Evolutionary conservation across 2,329 filamentous ascomycete genomes (phyloP), one percentile per base, ranked within the genome.

Genomic region (Pyrenophora seminiperda): DNA sequence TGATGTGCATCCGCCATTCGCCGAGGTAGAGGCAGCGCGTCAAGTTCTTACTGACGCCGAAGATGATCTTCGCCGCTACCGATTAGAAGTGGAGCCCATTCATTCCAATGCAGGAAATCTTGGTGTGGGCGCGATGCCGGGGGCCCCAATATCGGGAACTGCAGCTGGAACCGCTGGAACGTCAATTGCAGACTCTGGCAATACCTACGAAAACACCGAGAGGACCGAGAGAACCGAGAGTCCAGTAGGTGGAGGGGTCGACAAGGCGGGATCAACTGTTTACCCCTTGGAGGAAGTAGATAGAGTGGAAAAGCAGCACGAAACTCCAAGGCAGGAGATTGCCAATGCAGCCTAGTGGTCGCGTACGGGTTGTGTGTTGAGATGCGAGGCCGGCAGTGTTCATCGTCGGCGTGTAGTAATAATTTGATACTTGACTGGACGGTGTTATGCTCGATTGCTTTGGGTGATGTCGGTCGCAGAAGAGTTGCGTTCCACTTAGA

Each of bases 21-120:
- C 83, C 29, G 77, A 86, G 50, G 78, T 76, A 7, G 77, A 82
- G 10, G 84, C 88, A 58, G 91, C 90, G 2, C 86, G 91, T 44
- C 89, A 95, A 71, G 84, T 97, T 37, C 83, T 99, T 19, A 94
- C 95, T 66, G 92, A 97, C 56, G 92, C 91, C 33, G 94, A 99
- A 74, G 87, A 90, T 45, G 90, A 96, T 62, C 83, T 99, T 54
- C 84, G 87, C 46, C 82, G 84, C 32, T 97, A 93, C 90, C 74
- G 78, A 47, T 74, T 82, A 20, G 76, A 75, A 19, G 66, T 83
- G 10, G 81, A 84, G 57, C 81, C 83, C 2, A 79, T 87, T 45
- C 67, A 73, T 13, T 78, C 76, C 5, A 70, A 76, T 3, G 77
- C 79, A 5, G 77, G 75, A 7, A 74, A 74, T 20, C 66, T 84